These are phyloP conservation scores for Trichoderma gamsii DNA, from an alignment of 495 filamentous ascomycete genomes.

Conservation along the genomic window DNA sequence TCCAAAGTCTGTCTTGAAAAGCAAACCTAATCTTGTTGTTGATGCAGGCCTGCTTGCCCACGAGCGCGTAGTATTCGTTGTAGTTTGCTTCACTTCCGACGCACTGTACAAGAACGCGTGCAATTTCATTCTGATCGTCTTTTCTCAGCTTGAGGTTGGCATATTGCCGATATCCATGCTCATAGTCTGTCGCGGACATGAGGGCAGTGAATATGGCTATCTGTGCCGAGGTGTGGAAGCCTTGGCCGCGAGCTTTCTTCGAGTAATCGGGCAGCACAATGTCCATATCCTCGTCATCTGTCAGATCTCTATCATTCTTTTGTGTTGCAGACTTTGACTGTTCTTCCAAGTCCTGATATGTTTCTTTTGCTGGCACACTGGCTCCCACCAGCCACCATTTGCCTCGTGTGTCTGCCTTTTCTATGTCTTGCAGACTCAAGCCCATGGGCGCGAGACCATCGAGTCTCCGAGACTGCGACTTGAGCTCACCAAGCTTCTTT, in stretches of 20 bases:
- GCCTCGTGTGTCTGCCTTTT: conserved; percentile 73
- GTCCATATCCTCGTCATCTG: conserved; percentile 42
- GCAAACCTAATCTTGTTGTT: conserved; percentile 68
- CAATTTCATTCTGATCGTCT: conserved; percentile 78
- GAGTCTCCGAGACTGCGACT: conserved; percentile 62
- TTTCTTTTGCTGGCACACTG: conserved; percentile 34
- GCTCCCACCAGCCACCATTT: conserved; percentile 99
- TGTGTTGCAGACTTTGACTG: conserved; percentile 14
- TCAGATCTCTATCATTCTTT: conserved; percentile 28
- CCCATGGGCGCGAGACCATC: conserved; percentile 40
- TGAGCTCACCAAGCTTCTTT: conserved; percentile 54
- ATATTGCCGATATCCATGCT: conserved; percentile 72
- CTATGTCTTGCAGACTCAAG: conserved; percentile 72
- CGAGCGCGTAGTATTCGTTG: conserved; percentile 88
- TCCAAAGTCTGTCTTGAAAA: conserved; percentile 83
- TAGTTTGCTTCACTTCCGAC: conserved; percentile 73
- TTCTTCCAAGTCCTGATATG: conserved; percentile 21
- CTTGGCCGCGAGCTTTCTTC: conserved; percentile 59
- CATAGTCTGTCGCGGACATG: conserved; percentile 79
- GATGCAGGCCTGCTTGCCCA: conserved; percentile 68
- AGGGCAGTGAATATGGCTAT: conserved; percentile 88
- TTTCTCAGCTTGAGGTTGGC: conserved; percentile 79
- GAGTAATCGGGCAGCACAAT: conserved; percentile 17
- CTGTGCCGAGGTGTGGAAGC: conserved; percentile 92
- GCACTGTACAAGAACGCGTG: conserved; percentile 83